These are phyloP conservation scores for Fusarium virguliforme DNA, from an alignment of 2,329 filamentous ascomycete genomes.

Conservation along the genomic window DNA sequence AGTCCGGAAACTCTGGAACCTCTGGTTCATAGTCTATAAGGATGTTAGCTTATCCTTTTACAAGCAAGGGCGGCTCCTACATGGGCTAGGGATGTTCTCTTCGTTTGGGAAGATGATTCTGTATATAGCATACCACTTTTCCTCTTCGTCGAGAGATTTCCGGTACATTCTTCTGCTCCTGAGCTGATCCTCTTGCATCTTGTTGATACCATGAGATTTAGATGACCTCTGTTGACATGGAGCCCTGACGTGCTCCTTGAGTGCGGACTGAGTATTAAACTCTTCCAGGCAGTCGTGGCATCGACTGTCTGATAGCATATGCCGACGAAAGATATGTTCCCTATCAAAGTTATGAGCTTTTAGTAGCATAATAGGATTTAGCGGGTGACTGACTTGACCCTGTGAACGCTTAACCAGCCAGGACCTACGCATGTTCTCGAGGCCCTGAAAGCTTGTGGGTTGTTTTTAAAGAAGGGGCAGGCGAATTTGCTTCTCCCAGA, in stretches of 20 bases:
- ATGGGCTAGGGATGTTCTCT: background rate
- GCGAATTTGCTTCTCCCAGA: background rate
- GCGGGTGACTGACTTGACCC: background rate
- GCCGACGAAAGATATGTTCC: slow-evolving; percentile 6
- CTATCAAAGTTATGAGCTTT: background rate
- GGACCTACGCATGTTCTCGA: slow-evolving; percentile 1
- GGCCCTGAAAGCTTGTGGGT: background rate
- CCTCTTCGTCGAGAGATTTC: background rate
- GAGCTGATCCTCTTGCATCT: background rate
- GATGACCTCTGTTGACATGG: background rate
- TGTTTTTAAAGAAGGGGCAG: background rate
- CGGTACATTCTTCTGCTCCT: slow-evolving; percentile 1
- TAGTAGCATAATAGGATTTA: background rate
- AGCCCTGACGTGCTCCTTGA: background rate
- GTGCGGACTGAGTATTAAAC: background rate
- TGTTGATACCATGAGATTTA: background rate
- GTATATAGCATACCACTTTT: background rate
- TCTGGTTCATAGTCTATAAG: slow-evolving; percentile 3
- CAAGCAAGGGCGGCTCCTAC: background rate
- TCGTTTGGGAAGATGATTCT: slow-evolving; percentile 1
- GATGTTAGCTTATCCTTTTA: background rate
- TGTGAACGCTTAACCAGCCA: background rate
- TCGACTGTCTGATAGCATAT: background rate
- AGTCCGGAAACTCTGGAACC: slow-evolving; percentile 1
- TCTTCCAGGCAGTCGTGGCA: background rate